Base-by-base conservation (phyloP, 768 basidiomycete species). In the Mycena galericulata region DNA sequence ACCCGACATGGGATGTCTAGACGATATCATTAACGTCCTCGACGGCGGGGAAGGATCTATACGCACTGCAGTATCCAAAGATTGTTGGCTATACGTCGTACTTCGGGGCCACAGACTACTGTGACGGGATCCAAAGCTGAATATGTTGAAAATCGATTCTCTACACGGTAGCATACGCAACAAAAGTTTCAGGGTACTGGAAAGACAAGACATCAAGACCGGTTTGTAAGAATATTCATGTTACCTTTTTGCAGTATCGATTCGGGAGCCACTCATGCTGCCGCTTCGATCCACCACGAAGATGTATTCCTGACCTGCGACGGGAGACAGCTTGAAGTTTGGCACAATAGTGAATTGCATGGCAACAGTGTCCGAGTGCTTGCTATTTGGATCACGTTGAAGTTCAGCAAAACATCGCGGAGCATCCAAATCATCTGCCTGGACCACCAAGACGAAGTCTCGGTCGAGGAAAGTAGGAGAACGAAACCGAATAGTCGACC, bases 241-340 rank as follows among this genome's bases (percentile, higher is more conserved):
- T 20, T 40, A 66, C 32, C 75, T 65, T 67, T 85, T 88, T 9
- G 88, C 88, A 3, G 79, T 83, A 38, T 80, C 79, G 3, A 90
- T 86, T 7, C 84, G 72, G 14, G 27, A 43, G 26, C 75, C 75
- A 0, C 0, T 0, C 90, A 66, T 66, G 26, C 87, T 89, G 0
- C 86, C 84, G 22, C 86, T 88, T 51, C 89, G 78, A 68, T 91
- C 90, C 14, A 91, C 78, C 9, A 91, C 62, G 67, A 91, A 91
- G 0, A 91, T 77, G 61, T 86, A 91, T 64, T 91, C 90, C 57
- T 89, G 88, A 0, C 78, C 72, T 14, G 65, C 65, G 1, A 88
- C 72, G 1, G 80, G 79, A 1, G 83, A 82, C 4, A 88, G 71
- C 22, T 79, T 73, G 65, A 86, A 85, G 46, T 82, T 85, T 1